Base-by-base conservation (phyloP, 306 rosid genomes). In the Medicago ruthenica region DNA sequence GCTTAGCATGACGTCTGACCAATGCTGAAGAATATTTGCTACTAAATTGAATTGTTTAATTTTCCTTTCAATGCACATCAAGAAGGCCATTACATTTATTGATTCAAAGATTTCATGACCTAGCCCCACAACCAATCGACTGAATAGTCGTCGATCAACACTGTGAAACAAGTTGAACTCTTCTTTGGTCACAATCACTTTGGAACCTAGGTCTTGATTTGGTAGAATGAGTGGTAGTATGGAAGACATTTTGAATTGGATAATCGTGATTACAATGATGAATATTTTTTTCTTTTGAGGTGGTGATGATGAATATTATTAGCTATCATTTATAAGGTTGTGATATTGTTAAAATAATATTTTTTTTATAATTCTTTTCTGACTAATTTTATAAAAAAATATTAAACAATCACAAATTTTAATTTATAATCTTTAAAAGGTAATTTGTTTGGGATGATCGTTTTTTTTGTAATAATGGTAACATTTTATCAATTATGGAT, bases 11-110 rank as follows among this genome's bases (percentile, higher is more conserved):
- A 14, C 2, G 34, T 87, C 73, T 0, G 92, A 86, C 17, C 89
- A 83, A 0, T 61, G 50, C 0, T 47, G 47, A 9, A 83, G 67
- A 7, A 89, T 18, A 24, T 82, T 86, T 34, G 67, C 4, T 1
- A 89, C 58, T 20, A 80, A 11, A 44, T 55, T 74, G n/a, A 24
- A 65, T 27, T 84, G 70, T 4, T 47, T 54, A 6, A 62, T 72
- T 1, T 17, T 36, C 0, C 69, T 78, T 34, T 92, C 98, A 0
- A 88, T 74, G 94, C 96, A 92, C 59, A 92, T 24, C 80, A 91
- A 76, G n/a, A 92, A 75, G 3, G 87, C 88, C 90, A 90, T 86
- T n/a, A 90, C 77, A 1, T 80, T 85, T 0, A 76, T 70, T 1
- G 90, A 83, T 67, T 83, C 82, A 0, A 82, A 66, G 0, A 88